Evolutionary conservation across 108 stramenopile genomes (phyloP).

Genomic region (Cyclotella choctawhatcheeana): DNA sequence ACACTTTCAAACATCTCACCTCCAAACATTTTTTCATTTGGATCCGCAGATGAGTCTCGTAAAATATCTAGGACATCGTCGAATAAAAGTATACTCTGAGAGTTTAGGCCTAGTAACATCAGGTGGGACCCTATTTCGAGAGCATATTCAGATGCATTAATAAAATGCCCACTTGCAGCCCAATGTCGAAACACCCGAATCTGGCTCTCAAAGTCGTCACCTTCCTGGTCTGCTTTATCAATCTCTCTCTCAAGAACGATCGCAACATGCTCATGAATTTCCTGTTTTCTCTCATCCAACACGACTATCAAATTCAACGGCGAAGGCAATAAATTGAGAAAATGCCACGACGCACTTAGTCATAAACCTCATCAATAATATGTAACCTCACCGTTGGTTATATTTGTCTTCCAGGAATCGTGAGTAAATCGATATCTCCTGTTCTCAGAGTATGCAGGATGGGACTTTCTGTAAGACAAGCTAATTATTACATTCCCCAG

Average conservation of each 20-base stretch:
- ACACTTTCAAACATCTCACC: conserved; percentile 20
- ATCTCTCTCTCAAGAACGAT: conserved; percentile 54
- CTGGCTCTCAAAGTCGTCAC: conserved; percentile 51
- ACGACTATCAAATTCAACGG: conserved; percentile 23
- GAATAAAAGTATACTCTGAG: conserved; percentile 59
- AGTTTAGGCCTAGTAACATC: conserved; percentile 57
- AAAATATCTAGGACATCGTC: conserved; percentile 58
- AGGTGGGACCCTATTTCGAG: conserved; percentile 61
- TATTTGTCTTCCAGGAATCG: conserved; percentile 63
- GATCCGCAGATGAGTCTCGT: conserved; percentile 24
- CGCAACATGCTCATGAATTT: conserved; percentile 69
- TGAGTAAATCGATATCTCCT: conserved; percentile 62
- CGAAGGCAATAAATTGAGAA: not conserved
- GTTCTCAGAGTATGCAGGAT: conserved; percentile 49
- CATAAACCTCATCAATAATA: not conserved
- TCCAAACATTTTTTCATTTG: conserved; percentile 16
- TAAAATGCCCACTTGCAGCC: conserved; percentile 52
- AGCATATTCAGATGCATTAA: conserved; percentile 55
- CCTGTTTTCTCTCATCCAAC: conserved; percentile 59
- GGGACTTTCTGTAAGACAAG: conserved; percentile 29
- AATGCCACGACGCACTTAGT: not conserved
- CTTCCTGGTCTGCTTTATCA: conserved; percentile 20
- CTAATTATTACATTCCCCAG: conserved; percentile 28
- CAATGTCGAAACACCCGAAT: conserved; percentile 63
- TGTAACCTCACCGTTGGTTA: conserved; percentile 41